A percentile compares a stretch with the other conserved stretches of the same genome.
Conservation (phyloP, 306 rosid species). For the Echinosophora koreensis region DNA sequence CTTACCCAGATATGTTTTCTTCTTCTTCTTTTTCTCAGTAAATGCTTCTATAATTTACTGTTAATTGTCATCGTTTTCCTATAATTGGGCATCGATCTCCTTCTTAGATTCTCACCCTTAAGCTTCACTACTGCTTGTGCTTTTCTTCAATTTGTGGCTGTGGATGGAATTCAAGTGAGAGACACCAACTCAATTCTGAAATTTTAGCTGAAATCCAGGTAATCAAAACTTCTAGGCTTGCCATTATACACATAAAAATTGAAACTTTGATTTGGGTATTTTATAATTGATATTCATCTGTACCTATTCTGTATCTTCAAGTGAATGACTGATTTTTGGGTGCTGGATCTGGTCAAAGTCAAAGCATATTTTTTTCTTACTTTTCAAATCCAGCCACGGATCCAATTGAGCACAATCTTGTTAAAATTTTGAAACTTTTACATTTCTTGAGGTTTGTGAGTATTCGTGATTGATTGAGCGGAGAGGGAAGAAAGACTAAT, state of each 20-base stretch:
- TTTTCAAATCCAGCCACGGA: constrained; percentile 2
- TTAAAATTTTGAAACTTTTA: constrained; percentile 7
- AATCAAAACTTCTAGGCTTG: background rate
- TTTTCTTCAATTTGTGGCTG: constrained; percentile 44
- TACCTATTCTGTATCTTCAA: constrained; percentile 19
- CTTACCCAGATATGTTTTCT: background rate
- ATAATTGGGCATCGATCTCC: constrained; percentile 27
- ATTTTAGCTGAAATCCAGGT: constrained; percentile 55
- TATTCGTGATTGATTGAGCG: constrained; percentile 19
- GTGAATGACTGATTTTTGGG: constrained; percentile 25
- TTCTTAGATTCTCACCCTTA: constrained; percentile 8
- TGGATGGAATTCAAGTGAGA: constrained; percentile 34
- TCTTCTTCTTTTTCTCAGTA: background rate
- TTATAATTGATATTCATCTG: constrained; percentile 9
- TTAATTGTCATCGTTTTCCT: background rate
- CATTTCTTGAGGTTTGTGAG: constrained; percentile 19
- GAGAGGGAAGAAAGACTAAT: background rate
- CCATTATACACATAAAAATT: background rate
- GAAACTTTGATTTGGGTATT: constrained; percentile 32
- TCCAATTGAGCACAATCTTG: constrained; percentile 10
- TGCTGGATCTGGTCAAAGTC: constrained; percentile 40
- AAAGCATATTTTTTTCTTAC: background rate
- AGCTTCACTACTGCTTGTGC: background rate
- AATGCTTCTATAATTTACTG: constrained; percentile 8
- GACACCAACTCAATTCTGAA: constrained; percentile 12